phyloP scores from a whole-genome alignment of 2,329 filamentous ascomycete species.

The Paradendryphiella salina region DNA sequence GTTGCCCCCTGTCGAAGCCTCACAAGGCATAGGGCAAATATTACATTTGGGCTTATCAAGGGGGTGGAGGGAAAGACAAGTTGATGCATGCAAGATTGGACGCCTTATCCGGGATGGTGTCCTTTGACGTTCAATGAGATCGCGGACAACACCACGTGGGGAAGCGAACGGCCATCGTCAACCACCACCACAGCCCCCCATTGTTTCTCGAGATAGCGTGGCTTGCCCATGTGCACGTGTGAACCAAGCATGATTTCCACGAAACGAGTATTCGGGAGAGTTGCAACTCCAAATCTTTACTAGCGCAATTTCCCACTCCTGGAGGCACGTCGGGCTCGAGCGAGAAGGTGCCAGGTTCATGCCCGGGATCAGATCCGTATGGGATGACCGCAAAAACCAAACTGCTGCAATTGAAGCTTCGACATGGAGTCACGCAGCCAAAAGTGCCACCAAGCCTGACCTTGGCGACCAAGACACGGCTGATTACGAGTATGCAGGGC shows the following conservation, averaged over 20 bases:
- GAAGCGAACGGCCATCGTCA: conserved; percentile 17
- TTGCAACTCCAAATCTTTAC: neutral
- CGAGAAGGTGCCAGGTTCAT: neutral
- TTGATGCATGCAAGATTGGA: conserved; percentile 11
- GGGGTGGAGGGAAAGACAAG: conserved; percentile 8
- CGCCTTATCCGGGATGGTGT: conserved; percentile 13
- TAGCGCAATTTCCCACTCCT: neutral
- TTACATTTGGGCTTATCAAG: conserved; percentile 6
- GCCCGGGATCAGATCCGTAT: neutral
- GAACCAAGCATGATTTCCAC: neutral
- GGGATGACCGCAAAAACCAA: neutral
- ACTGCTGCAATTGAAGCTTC: conserved; percentile 4
- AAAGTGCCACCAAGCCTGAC: conserved; percentile 14
- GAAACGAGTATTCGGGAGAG: neutral
- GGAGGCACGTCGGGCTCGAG: neutral
- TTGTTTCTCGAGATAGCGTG: conserved; percentile 2
- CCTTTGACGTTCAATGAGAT: conserved; percentile 25
- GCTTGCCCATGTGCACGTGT: neutral
- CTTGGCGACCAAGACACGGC: conserved; percentile 2
- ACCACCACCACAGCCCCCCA: conserved; percentile 1
- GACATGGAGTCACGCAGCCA: conserved; percentile 1
- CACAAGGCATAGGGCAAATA: conserved; percentile 10
- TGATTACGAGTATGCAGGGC: conserved; percentile 2
- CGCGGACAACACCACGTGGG: conserved; percentile 29
- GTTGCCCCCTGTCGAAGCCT: conserved; percentile 10